Evolutionary conservation across 805 yeast species (phyloP).

Genomic region (Blastobotrys robertii): DNA sequence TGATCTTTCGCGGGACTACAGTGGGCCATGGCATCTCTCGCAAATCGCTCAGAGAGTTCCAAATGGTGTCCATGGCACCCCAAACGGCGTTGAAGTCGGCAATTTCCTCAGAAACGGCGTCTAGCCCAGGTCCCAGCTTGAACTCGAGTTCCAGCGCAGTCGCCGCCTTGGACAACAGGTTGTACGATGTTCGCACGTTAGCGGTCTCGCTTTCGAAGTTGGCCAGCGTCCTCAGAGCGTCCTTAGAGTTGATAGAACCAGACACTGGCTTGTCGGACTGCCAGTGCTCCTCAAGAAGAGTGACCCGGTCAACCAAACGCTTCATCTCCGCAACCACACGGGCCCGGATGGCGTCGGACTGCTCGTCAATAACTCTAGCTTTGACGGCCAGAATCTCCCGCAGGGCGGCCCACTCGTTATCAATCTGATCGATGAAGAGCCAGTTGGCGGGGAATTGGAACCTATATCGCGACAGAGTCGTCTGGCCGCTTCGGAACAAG

Average conservation of each 20-base stretch:
- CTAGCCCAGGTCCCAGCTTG: conserved; percentile 23
- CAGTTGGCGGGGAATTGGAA: conserved; percentile 43
- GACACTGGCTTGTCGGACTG: conserved; percentile 23
- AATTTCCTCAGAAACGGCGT: conserved; percentile 38
- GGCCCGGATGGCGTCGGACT: conserved; percentile 34
- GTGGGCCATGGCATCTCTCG: conserved; percentile 40
- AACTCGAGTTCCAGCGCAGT: conserved; percentile 28
- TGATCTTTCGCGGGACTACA: conserved; percentile 36
- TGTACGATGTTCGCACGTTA: conserved; percentile 10
- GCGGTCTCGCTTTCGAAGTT: conserved; percentile 21
- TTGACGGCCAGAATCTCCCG: conserved; percentile 31
- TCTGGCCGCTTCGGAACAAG: conserved; percentile 31
- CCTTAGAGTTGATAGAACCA: conserved; percentile 21
- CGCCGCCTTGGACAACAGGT: conserved; percentile 28
- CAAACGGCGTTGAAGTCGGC: conserved; percentile 52
- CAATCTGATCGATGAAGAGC: conserved; percentile 55
- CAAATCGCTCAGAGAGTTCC: conserved; percentile 37
- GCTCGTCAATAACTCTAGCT: conserved; percentile 31
- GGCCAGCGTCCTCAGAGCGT: conserved; percentile 19
- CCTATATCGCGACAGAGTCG: conserved; percentile 34
- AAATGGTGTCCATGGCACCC: conserved; percentile 46
- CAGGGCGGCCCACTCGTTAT: conserved; percentile 37
- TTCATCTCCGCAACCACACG: conserved; percentile 34
- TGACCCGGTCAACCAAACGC: conserved; percentile 28
- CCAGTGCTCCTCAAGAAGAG: conserved; percentile 39